Conservation (phyloP, 306 rosid species). For the Glycine tomentella region DNA sequence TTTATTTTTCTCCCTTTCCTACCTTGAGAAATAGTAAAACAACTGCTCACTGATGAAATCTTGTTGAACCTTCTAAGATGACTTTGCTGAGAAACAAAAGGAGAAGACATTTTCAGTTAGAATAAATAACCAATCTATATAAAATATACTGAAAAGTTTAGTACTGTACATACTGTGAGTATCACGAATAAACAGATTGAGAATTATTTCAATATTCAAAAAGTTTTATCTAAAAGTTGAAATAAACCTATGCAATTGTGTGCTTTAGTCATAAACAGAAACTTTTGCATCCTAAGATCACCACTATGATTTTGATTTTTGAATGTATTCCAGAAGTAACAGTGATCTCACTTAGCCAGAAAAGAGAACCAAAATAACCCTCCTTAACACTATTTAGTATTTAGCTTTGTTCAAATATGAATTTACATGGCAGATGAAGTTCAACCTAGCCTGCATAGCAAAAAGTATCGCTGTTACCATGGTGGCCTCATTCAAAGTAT, state of each 20-base stretch:
- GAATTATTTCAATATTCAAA: neutral
- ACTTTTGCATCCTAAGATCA: neutral
- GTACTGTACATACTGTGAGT: neutral
- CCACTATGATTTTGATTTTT: neutral
- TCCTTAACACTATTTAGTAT: neutral
- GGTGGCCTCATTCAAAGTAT: too few relatives aligned
- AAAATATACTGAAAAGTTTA: slow-evolving; percentile 4
- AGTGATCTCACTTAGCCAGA: too few relatives aligned
- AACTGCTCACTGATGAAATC: slow-evolving; percentile 41
- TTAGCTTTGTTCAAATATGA: slow-evolving; percentile 17
- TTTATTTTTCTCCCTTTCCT: neutral
- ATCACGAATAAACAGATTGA: neutral
- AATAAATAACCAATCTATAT: too few relatives aligned
- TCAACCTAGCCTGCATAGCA: too few relatives aligned
- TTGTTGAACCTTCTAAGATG: slow-evolving; percentile 12
- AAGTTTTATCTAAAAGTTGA: neutral
- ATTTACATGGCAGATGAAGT: too few relatives aligned
- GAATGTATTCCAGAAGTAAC: neutral
- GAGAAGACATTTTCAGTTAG: neutral
- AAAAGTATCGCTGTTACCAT: too few relatives aligned
- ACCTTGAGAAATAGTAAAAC: slow-evolving; percentile 31
- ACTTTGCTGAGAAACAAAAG: slow-evolving; percentile 36
- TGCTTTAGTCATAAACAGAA: neutral
- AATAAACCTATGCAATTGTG: too few relatives aligned
- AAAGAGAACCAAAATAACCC: neutral